Percentiles rank a stretch among this genome's conserved stretches.
phyloP scores from a whole-genome alignment of 1,284 basidiomycete species.

The Ustilago crameri region DNA sequence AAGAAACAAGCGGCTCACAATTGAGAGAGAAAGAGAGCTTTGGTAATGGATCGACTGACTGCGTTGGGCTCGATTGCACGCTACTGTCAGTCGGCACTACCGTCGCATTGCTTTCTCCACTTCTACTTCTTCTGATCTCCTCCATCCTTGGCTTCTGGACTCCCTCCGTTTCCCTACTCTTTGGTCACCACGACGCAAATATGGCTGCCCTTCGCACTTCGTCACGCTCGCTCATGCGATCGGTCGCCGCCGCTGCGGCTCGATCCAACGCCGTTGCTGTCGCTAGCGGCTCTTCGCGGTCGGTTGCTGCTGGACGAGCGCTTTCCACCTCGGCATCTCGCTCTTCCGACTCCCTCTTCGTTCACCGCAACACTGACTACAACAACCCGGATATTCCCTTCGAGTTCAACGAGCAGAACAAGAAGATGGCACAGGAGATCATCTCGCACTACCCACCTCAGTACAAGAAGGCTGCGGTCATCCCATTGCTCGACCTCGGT shows the following conservation, averaged over 20 bases:
- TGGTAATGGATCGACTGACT: conserved; percentile 5
- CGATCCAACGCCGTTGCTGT: conserved; percentile 30
- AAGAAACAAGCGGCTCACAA: background rate
- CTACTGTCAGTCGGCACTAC: background rate
- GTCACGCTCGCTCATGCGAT: conserved; percentile 45
- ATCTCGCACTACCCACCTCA: conserved; percentile 93
- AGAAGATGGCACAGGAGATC: conserved; percentile 86
- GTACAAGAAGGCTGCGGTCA: conserved; percentile 94
- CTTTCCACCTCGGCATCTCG: conserved; percentile 47
- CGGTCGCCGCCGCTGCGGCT: conserved; percentile 29
- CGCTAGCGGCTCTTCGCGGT: conserved; percentile 30
- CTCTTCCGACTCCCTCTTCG: conserved; percentile 64
- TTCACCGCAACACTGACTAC: conserved; percentile 88
- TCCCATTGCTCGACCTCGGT: conserved; percentile 93
- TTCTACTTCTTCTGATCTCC: conserved; percentile 2
- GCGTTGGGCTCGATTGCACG: background rate
- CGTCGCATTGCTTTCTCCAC: conserved; percentile 5
- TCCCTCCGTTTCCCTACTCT: background rate
- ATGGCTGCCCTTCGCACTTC: conserved; percentile 51
- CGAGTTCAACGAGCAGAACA: conserved; percentile 82
- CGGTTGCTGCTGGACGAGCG: conserved; percentile 25
- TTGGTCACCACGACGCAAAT: conserved; percentile 7
- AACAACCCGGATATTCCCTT: conserved; percentile 84
- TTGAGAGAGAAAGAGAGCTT: conserved; percentile 2
- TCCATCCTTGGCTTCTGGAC: background rate